Conservation (phyloP, 805 yeast species). For the Spathaspora arborariae region DNA sequence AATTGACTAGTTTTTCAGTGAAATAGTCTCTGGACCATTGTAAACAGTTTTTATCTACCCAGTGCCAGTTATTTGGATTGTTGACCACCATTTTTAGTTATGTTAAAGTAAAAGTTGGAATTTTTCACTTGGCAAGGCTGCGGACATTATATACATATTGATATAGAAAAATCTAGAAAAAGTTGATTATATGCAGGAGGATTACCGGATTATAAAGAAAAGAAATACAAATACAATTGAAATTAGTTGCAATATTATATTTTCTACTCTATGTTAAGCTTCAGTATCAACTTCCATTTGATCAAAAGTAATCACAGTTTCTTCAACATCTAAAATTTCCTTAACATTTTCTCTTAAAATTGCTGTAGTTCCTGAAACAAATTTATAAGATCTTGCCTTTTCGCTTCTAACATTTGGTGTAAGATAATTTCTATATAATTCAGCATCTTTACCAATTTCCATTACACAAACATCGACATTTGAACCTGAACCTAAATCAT, state of each 20-base stretch:
- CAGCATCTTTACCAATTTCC: slow-evolving; percentile 90
- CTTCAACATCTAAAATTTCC: slow-evolving; percentile 65
- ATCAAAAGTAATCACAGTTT: slow-evolving; percentile 48
- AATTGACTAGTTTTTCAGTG: slow-evolving; percentile 52
- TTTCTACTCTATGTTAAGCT: neutral
- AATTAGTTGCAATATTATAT: too few relatives aligned
- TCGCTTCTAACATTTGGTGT: slow-evolving; percentile 85
- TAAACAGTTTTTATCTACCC: slow-evolving; percentile 97
- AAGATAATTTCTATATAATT: slow-evolving; percentile 76
- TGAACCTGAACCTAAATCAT: slow-evolving; percentile 97
- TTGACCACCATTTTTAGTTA: slow-evolving; percentile 73
- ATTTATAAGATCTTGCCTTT: slow-evolving; percentile 81
- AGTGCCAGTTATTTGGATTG: slow-evolving; percentile 99
- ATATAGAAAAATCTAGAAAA: slow-evolving; percentile 15
- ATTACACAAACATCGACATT: slow-evolving; percentile 96
- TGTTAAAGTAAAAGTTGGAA: neutral
- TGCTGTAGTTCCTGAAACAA: slow-evolving; percentile 92
- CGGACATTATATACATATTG: neutral
- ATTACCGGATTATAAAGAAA: neutral
- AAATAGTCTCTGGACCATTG: slow-evolving; percentile 86
- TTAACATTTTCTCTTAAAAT: slow-evolving; percentile 66
- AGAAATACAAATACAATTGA: neutral
- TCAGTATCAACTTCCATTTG: slow-evolving; percentile 44
- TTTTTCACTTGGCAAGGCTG: neutral
- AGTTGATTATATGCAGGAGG: slow-evolving; percentile 1